Percentiles rank a stretch among this genome's conserved stretches.
These are phyloP conservation scores for Exobasidium rhododendri DNA, from an alignment of 1,284 basidiomycete species.

Conservation along the genomic window DNA sequence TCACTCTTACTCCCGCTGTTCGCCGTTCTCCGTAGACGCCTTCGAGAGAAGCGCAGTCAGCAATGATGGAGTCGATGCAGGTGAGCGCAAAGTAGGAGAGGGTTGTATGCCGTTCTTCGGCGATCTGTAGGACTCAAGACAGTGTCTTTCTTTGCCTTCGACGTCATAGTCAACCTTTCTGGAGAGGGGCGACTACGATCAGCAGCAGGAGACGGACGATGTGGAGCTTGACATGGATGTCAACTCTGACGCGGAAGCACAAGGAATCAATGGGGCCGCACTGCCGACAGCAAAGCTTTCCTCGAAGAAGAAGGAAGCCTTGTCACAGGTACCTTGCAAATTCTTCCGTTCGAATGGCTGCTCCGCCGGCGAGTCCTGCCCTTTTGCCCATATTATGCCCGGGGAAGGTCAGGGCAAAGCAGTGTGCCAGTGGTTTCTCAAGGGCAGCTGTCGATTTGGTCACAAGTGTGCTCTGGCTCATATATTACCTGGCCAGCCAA, in stretches of 20 bases:
- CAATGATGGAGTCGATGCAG: no score
- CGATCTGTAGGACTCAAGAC: no score
- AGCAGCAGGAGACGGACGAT: not conserved
- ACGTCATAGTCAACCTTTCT: no score
- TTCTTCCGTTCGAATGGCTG: slow-evolving; percentile 79
- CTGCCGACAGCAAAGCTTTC: slow-evolving; percentile 36
- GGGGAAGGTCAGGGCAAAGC: slow-evolving; percentile 64
- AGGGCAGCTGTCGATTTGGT: slow-evolving; percentile 93
- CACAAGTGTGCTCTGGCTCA: slow-evolving; percentile 85
- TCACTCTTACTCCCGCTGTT: no score
- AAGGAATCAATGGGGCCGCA: slow-evolving; percentile 3
- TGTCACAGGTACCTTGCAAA: slow-evolving; percentile 96
- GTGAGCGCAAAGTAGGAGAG: no score
- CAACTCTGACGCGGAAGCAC: not conserved
- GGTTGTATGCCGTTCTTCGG: no score
- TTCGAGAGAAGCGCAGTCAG: no score
- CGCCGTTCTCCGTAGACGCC: no score
- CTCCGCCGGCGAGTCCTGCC: slow-evolving; percentile 90
- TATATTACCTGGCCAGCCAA: slow-evolving; percentile 82
- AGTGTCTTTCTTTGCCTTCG: no score
- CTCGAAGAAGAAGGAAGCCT: slow-evolving; percentile 63
- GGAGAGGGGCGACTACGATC: not conserved
- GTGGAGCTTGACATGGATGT: not conserved
- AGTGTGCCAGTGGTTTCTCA: slow-evolving; percentile 82
- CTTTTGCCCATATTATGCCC: slow-evolving; percentile 75